Percentiles rank a stretch among this genome's conserved stretches.
These are phyloP conservation scores for Tilletia indica DNA, from an alignment of 1,284 basidiomycete species.

Conservation along the genomic window DNA sequence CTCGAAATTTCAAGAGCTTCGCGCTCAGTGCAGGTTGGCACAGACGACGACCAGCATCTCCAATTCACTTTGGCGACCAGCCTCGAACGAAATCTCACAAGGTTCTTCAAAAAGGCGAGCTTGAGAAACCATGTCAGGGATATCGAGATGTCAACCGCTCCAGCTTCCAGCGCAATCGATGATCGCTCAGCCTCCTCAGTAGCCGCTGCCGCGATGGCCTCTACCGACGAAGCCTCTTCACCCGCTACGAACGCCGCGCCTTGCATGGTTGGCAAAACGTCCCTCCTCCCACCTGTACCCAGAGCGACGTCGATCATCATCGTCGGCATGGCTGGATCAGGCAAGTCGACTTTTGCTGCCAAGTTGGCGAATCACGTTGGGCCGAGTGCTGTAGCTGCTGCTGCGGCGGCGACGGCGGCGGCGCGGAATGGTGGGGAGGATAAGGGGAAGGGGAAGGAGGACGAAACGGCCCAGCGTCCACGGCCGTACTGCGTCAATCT, in stretches of 20 bases:
- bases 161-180: not conserved
- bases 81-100: no score
- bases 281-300: conserved; percentile 39
- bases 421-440: not conserved
- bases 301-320: conserved; percentile 53
- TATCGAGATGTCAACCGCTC: no score
- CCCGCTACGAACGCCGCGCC: not conserved
- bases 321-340: conserved; percentile 84
- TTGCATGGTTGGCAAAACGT: not conserved
- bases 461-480: not conserved
- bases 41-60: no score
- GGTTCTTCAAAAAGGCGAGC: no score
- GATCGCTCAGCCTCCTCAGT: not conserved
- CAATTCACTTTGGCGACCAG: no score
- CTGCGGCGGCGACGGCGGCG: not conserved
- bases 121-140: no score
- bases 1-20: no score
- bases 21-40: no score
- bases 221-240: not conserved
- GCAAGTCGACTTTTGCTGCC: conserved; percentile 93
- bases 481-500: conserved; percentile 91
- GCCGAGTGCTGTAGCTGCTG: conserved; percentile 2
- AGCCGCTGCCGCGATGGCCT: not conserved
- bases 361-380: conserved; percentile 6
- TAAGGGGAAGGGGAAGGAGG: conserved; percentile 7